Evolutionary conservation across 2,329 filamentous ascomycete species (phyloP).

Genomic region (Endoconidiophora polonica): DNA sequence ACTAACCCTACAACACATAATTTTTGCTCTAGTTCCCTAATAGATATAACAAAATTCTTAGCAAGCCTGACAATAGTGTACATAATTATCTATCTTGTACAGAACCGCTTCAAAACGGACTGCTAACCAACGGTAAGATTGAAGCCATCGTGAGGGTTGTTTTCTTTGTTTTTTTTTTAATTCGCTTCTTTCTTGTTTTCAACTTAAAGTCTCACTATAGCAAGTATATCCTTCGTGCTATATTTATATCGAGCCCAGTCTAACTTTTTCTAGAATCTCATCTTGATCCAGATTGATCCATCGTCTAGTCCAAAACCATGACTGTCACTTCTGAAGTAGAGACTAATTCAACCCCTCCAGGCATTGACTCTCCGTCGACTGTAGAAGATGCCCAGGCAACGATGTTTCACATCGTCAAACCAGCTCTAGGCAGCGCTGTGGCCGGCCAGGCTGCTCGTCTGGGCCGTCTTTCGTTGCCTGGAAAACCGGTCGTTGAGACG

Average conservation of each 20-base stretch:
- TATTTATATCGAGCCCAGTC: too few species aligned
- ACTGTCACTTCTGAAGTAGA: not conserved
- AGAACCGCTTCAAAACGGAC: too few species aligned
- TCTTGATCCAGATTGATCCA: too few species aligned
- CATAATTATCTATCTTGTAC: too few species aligned
- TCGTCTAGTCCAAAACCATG: not conserved
- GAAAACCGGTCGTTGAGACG: constrained; percentile 53
- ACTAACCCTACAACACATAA: too few species aligned
- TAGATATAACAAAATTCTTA: too few species aligned
- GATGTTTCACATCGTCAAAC: constrained; percentile 30
- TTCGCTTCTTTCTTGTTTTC: too few species aligned
- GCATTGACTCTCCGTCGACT: not conserved
- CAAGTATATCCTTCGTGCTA: too few species aligned
- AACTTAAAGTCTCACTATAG: too few species aligned
- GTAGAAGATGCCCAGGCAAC: not conserved
- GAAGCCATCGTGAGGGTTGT: not conserved
- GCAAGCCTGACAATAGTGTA: too few species aligned
- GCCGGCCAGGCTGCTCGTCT: constrained; percentile 39
- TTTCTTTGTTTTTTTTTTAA: not conserved
- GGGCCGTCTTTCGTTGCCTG: constrained; percentile 46
- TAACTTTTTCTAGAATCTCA: too few species aligned
- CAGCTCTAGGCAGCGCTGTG: constrained; percentile 20
- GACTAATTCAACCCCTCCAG: not conserved
- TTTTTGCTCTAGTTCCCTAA: too few species aligned
- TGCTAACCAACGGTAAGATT: not conserved